Conservation (phyloP, 306 rosid species). For the Rosa persica region DNA sequence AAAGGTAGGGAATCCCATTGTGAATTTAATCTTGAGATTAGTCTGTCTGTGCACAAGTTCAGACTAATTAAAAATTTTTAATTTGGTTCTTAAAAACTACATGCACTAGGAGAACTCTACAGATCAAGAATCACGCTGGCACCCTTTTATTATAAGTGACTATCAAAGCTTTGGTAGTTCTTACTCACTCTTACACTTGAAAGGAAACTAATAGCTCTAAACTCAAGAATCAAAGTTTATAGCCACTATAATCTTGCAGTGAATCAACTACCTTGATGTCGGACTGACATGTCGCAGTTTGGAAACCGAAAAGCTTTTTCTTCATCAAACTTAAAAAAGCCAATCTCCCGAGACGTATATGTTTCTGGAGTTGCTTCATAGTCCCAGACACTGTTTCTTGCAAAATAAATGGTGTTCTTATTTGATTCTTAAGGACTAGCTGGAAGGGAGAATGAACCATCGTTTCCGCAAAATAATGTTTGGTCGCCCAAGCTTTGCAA, state of each 20-base stretch:
- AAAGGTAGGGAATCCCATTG: too few species aligned
- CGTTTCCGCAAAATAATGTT: not conserved
- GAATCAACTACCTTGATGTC: not conserved
- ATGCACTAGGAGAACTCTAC: too few species aligned
- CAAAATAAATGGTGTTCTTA: not conserved
- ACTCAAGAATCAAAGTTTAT: not conserved
- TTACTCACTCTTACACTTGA: not conserved
- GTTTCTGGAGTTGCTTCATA: not conserved
- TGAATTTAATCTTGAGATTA: too few species aligned
- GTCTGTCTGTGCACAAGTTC: too few species aligned
- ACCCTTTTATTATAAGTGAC: too few species aligned
- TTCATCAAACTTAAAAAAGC: not conserved
- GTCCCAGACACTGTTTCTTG: not conserved
- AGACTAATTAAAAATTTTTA: too few species aligned
- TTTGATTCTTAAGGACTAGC: not conserved
- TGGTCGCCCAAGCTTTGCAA: not conserved
- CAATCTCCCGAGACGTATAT: not conserved
- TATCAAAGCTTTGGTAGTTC: not conserved
- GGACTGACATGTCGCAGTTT: not conserved
- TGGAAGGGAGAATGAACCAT: not conserved
- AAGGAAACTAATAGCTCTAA: not conserved
- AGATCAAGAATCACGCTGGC: too few species aligned
- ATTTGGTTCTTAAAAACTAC: too few species aligned
- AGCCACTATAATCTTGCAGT: not conserved
- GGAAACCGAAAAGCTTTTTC: too few species aligned